Evolutionary conservation across 2,329 filamentous ascomycete species (phyloP).

Genomic region (Stromatinia cepivora): DNA sequence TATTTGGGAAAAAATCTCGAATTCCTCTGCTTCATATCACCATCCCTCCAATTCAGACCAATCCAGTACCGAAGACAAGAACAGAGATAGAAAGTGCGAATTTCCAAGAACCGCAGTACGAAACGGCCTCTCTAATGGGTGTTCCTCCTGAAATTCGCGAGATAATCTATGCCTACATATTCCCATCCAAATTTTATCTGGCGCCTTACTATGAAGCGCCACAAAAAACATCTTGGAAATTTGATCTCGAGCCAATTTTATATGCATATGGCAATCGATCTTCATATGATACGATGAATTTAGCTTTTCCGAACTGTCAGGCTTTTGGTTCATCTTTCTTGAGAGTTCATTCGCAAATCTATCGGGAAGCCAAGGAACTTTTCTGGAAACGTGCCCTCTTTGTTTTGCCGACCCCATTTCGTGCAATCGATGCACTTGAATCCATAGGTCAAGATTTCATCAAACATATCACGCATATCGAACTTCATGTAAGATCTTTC

Average conservation of each 20-base stretch:
- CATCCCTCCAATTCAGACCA: not conserved
- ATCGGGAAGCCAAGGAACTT: not conserved
- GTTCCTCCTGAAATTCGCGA: not conserved
- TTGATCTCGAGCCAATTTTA: not conserved
- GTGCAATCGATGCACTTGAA: not conserved
- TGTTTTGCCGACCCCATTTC: not conserved
- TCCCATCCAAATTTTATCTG: not conserved
- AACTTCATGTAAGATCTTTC: not conserved
- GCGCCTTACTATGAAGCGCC: not conserved
- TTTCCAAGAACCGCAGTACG: not conserved
- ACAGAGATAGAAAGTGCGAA: not conserved
- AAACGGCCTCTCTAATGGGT: not conserved
- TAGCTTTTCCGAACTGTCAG: not conserved
- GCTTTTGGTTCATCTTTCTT: not conserved
- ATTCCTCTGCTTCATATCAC: not conserved
- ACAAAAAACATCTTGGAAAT: not conserved
- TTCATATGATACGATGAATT: too few relatives aligned
- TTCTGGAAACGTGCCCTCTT: not conserved
- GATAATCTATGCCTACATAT: not conserved
- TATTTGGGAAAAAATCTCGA: not conserved
- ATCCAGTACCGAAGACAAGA: not conserved
- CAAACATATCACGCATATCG: not conserved
- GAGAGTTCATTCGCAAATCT: not conserved
- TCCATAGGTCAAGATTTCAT: too few relatives aligned
- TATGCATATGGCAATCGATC: not conserved